Evolutionary conservation across 345 rosid species (phyloP).

Genomic region (Syzygium grande): DNA sequence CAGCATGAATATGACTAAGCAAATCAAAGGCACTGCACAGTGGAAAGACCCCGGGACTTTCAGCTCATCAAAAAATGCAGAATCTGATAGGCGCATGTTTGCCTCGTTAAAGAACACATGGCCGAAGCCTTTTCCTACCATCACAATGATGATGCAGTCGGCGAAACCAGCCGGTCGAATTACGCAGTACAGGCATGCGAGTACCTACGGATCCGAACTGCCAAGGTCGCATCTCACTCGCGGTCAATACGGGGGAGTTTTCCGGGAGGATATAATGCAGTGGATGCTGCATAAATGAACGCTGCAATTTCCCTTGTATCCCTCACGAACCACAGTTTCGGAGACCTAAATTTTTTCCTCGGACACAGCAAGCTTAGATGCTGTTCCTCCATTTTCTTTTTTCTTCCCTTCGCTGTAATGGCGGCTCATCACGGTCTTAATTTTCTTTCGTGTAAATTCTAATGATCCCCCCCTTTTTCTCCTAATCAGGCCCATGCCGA

Average conservation of each 20-base stretch:
- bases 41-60: constrained; percentile 26
- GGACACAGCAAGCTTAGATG: not conserved
- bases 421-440: not conserved
- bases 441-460: not conserved
- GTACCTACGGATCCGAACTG: constrained; percentile 9
- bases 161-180: constrained; percentile 37
- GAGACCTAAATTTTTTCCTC: not conserved
- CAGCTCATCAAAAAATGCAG: constrained; percentile 28
- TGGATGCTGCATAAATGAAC: constrained; percentile 35
- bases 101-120: constrained; percentile 33
- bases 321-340: not conserved
- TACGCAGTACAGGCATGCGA: constrained; percentile 55
- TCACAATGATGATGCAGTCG: constrained; percentile 54
- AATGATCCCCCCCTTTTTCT: not conserved
- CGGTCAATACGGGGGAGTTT: constrained; percentile 28
- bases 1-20: constrained; percentile 30
- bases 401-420: not conserved
- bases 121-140: constrained; percentile 47
- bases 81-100: constrained; percentile 47
- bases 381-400: not conserved
- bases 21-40: constrained; percentile 20
- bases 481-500: not conserved
- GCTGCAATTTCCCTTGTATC: not conserved
- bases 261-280: constrained; percentile 69
- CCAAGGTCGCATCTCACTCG: constrained; percentile 12